Percentiles rank a stretch among this genome's conserved stretches.
phyloP scores from a whole-genome alignment of 495 filamentous ascomycete genomes.

The Penicillium pulvis region DNA sequence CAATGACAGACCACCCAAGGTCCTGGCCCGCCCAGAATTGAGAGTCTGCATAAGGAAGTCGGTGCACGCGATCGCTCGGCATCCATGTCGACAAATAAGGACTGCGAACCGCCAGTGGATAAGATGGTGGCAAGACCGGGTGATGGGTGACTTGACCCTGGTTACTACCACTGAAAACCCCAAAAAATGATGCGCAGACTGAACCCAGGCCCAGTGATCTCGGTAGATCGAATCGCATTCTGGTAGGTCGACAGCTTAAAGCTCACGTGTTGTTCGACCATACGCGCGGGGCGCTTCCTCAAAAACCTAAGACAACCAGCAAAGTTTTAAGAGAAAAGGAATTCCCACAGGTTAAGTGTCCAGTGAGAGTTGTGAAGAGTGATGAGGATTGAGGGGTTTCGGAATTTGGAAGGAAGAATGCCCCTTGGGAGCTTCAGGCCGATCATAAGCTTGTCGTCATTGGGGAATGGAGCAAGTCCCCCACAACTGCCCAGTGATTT shows the following conservation, averaged over 20 bases:
- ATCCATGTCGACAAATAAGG: conserved; percentile 52
- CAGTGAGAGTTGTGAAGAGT: not conserved
- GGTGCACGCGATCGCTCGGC: conserved; percentile 40
- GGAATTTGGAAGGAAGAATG: not conserved
- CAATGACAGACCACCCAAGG: conserved; percentile 51
- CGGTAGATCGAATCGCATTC: conserved; percentile 32
- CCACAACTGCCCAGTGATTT: not conserved
- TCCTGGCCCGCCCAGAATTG: conserved; percentile 55
- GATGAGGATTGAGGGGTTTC: not conserved
- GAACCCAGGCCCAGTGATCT: conserved; percentile 26
- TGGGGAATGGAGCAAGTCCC: conserved; percentile 2
- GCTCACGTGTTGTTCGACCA: not conserved
- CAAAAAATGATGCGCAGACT: conserved; percentile 27
- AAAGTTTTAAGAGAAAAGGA: not conserved
- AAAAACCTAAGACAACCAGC: not conserved
- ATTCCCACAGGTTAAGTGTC: not conserved
- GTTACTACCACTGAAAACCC: conserved; percentile 17
- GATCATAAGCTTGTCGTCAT: conserved; percentile 16
- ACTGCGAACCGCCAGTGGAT: conserved; percentile 51
- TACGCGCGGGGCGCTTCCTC: not conserved
- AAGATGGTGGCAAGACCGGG: conserved; percentile 45
- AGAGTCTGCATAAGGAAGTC: conserved; percentile 42
- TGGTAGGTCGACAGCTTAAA: not conserved
- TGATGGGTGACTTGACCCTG: conserved; percentile 18
- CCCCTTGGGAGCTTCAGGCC: conserved; percentile 3